A percentile compares a stretch with the other conserved stretches of the same genome.
Conservation (phyloP, 78 protist species). For the Anaeramoeba flamelloides region DNA sequence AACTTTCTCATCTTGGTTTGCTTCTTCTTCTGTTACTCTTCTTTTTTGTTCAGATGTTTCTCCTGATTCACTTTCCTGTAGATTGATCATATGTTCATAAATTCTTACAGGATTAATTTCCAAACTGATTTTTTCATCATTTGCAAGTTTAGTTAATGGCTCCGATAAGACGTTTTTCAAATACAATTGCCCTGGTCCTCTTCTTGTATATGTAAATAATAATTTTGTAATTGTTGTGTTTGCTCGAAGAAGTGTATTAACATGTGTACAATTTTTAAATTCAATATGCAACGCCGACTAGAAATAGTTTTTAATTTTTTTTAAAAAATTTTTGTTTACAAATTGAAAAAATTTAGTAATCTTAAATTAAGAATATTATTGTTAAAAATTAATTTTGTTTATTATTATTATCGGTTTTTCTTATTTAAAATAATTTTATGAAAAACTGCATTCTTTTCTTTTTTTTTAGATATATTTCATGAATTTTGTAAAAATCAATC, state of each 20-base stretch:
- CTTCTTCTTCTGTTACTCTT: neutral
- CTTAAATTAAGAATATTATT: too few species aligned
- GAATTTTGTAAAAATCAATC: too few species aligned
- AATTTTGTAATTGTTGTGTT: constrained; percentile 53
- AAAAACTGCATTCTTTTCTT: too few species aligned
- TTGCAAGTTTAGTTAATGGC: neutral
- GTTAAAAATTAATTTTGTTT: too few species aligned
- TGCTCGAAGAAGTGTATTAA: constrained; percentile 34
- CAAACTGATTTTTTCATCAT: neutral
- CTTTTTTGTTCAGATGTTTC: neutral
- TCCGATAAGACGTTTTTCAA: neutral
- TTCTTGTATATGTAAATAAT: constrained; percentile 50
- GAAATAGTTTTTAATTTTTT: too few species aligned
- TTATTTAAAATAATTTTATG: too few species aligned
- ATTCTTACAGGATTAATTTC: constrained; percentile 6
- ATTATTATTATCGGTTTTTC: too few species aligned
- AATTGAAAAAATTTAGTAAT: too few species aligned
- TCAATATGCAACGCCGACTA: constrained; percentile 34
- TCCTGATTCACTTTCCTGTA: neutral
- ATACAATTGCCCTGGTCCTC: constrained; percentile 52
- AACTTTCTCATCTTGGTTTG: constrained; percentile 13
- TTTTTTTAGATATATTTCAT: too few species aligned
- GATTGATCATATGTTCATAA: neutral
- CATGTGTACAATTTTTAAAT: constrained; percentile 25
- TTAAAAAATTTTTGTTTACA: too few species aligned